Evolutionary conservation across 805 yeast species (phyloP).

Genomic region (Monosporozyma unispora): DNA sequence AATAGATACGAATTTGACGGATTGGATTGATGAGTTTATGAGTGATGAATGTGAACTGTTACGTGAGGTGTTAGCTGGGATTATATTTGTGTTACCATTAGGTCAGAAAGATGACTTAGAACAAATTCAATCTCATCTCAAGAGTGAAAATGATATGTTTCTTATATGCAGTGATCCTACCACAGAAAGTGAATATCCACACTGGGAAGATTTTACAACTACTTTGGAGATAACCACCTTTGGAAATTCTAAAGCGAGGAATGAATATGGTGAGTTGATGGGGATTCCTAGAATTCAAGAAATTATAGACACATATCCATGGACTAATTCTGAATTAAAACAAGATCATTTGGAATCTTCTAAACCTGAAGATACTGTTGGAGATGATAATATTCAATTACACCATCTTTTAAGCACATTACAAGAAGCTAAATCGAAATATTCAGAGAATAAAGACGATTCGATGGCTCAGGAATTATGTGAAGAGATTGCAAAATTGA

Average conservation of each 20-base stretch:
- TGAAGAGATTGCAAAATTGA: slow-evolving; percentile 13
- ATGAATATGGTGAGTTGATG: slow-evolving; percentile 27
- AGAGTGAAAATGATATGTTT: slow-evolving; percentile 2
- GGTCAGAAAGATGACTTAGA: background rate
- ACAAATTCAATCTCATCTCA: slow-evolving; percentile 7
- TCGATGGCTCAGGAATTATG: slow-evolving; percentile 18
- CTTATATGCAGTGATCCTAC: background rate
- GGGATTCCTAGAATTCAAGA: slow-evolving; percentile 40
- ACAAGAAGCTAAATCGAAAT: slow-evolving; percentile 15
- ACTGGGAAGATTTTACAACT: background rate
- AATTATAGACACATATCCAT: slow-evolving; percentile 40
- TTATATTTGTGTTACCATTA: slow-evolving; percentile 30
- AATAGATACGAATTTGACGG: slow-evolving; percentile 5
- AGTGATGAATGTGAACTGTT: slow-evolving; percentile 33
- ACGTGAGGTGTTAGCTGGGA: slow-evolving; percentile 38
- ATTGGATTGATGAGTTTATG: slow-evolving; percentile 36
- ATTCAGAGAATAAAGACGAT: slow-evolving; percentile 12
- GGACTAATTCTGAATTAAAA: slow-evolving; percentile 28
- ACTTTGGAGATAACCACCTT: slow-evolving; percentile 14
- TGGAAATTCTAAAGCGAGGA: background rate
- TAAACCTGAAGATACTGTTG: too few species aligned
- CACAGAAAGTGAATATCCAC: background rate
- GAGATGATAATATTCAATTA: background rate
- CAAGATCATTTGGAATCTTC: background rate
- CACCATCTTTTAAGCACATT: slow-evolving; percentile 10